Conservation (phyloP, 2,329 filamentous ascomycete species). For the Phyllosticta capitalensis region DNA sequence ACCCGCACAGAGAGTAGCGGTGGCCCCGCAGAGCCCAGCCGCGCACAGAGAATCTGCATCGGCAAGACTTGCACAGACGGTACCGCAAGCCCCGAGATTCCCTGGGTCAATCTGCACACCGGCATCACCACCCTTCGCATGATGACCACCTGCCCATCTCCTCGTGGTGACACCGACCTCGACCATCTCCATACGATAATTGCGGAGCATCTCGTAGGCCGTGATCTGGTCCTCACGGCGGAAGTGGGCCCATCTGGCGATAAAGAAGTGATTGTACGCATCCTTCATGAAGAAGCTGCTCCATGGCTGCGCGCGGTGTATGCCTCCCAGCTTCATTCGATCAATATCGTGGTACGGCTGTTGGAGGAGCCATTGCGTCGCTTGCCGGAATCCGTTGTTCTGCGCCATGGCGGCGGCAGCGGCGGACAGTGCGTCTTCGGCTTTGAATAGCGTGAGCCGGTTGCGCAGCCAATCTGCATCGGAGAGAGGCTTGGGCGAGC, state of each 20-base stretch:
- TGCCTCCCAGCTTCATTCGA: slow-evolving; percentile 33
- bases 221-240: slow-evolving; percentile 10
- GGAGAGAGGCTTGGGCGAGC: background rate
- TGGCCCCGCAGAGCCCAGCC: too few relatives aligned
- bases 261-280: slow-evolving; percentile 15
- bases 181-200: slow-evolving; percentile 2
- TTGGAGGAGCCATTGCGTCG: background rate
- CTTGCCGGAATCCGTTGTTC: background rate
- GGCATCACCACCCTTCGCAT: too few relatives aligned
- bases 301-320: slow-evolving; percentile 34
- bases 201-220: slow-evolving; percentile 14
- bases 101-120: too few relatives aligned
- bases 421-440: background rate
- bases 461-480: background rate
- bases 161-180: slow-evolving; percentile 9
- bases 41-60: too few relatives aligned
- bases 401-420: background rate
- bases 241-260: slow-evolving; percentile 15
- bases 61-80: too few relatives aligned
- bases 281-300: slow-evolving; percentile 32
- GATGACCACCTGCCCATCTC: too few relatives aligned
- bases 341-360: slow-evolving; percentile 12
- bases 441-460: background rate
- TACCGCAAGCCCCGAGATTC: too few relatives aligned
- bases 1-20: too few relatives aligned